Evolutionary conservation across 768 basidiomycete genomes (phyloP), one percentile per base, ranked within the genome.

Genomic region (Trichaptum fuscoviolaceum): DNA sequence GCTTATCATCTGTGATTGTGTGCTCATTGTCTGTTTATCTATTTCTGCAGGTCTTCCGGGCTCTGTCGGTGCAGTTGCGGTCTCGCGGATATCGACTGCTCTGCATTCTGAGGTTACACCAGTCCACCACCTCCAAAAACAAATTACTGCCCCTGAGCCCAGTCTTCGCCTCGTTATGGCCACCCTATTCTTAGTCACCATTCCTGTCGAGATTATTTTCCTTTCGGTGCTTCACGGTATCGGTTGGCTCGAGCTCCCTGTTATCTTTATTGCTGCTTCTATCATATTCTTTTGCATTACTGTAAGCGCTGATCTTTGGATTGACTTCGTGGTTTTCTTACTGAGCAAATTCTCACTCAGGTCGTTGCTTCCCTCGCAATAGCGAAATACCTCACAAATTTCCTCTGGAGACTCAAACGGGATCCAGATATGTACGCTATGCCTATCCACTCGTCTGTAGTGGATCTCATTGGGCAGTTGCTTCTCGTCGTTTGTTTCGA

Each of bases 401-500:
- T 86, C 73, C 83, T 97, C 27, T 96, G 95, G 94, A 83, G 84
- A 0, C 86, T 80, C 65, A 81, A 85, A 12, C 81, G 87, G 27
- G 95, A 98, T 74, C 95, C 95, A 6, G 95, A 98, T 74, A 88
- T 91, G 77, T 96, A 96, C 74, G 94, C 94, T 1, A 78, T 98
- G n/a, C 95, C 95, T 8, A 85, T 96, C 27, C 95, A 96, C 70
- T 94, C 92, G 12, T 92, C 95, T 0, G 73, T 93, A 58, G 89
- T 95, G 82, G 93, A 96, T 74, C 85, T 96, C 63, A 77, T 91
- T 35, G 93, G 93, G 18, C 91, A 95, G 73, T 74, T 90, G 24
- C 79, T 96, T 8, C 84, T 98, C 9, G 93, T 93, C 1, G 70
- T 84, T 0, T 91, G 90, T 73, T 93, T 91, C 70, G 84, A 87